These are phyloP conservation scores for Hemisphaericaspora lyxosophila DNA, from an alignment of 1,139 yeast genomes.

Conservation along the genomic window DNA sequence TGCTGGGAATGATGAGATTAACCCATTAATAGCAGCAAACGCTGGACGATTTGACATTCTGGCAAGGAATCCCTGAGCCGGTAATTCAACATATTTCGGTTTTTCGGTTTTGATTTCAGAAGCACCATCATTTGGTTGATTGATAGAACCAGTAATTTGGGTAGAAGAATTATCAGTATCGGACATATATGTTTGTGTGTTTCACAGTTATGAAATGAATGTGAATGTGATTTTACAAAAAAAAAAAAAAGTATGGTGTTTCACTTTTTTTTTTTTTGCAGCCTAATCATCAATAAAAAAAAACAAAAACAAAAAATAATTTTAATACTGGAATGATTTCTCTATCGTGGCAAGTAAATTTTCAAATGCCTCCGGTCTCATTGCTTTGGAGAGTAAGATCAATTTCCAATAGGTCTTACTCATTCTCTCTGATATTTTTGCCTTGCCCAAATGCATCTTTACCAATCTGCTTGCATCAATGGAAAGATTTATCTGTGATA, in stretches of 20 bases:
- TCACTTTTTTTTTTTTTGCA: not conserved
- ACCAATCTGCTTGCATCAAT: constrained; percentile 7
- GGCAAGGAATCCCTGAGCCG: constrained; percentile 46
- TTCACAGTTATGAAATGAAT: too few species aligned
- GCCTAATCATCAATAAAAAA: not conserved
- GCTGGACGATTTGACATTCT: constrained; percentile 54
- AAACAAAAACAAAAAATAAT: too few species aligned
- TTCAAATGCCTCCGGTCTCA: constrained; percentile 9
- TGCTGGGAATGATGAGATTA: constrained; percentile 59
- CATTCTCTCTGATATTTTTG: not conserved
- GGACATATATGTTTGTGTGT: too few species aligned
- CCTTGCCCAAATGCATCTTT: constrained; percentile 4
- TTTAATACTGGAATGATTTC: constrained; percentile 6
- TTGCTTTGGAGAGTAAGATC: constrained; percentile 12
- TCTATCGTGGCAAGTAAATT: constrained; percentile 12
- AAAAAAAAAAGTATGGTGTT: too few species aligned
- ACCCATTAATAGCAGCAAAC: constrained; percentile 57
- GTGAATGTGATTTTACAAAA: too few species aligned
- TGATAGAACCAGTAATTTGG: not conserved
- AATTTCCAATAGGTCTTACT: constrained; percentile 12
- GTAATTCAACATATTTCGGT: constrained; percentile 26
- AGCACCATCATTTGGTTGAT: not conserved
- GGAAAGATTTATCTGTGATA: constrained; percentile 9
- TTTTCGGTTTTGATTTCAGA: not conserved
- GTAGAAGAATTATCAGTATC: not conserved